A percentile compares a stretch with the other conserved stretches of the same genome.
Evolutionary conservation across 371 early-diverging fungal genomes (phyloP).

Genomic region (Rhizopus sp.): DNA sequence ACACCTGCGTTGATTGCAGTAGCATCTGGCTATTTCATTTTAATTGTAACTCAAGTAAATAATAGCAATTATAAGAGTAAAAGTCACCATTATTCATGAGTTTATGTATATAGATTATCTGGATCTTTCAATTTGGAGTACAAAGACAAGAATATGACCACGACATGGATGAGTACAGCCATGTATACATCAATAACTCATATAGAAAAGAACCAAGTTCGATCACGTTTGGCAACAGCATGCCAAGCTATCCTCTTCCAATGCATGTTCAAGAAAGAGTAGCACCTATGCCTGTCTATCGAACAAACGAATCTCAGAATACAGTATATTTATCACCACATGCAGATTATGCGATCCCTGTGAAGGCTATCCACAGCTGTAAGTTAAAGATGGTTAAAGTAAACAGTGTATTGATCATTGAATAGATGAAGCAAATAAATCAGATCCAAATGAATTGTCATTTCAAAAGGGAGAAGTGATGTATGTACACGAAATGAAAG

Average conservation of each 20-base stretch:
- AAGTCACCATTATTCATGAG: background rate
- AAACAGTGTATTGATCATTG: background rate
- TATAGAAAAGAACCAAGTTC: constrained; percentile 13
- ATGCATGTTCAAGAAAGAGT: constrained; percentile 5
- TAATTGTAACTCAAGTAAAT: constrained; percentile 34
- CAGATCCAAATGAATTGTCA: constrained; percentile 88
- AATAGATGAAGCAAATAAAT: constrained; percentile 74
- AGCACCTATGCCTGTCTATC: constrained; percentile 15
- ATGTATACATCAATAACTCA: constrained; percentile 3
- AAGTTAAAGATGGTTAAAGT: constrained; percentile 12
- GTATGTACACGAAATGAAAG: constrained; percentile 84
- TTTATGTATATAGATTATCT: constrained; percentile 24
- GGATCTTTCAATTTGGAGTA: constrained; percentile 40
- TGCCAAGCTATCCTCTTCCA: constrained; percentile 12
- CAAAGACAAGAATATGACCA: constrained; percentile 23
- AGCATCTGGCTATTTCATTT: constrained; percentile 35
- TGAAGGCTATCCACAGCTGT: constrained; percentile 46
- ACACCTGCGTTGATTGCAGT: constrained; percentile 20
- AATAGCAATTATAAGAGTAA: background rate
- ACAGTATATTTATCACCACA: constrained; percentile 38
- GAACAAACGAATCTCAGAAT: constrained; percentile 8
- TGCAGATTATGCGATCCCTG: constrained; percentile 38
- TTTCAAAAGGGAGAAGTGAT: constrained; percentile 85
- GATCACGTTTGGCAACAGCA: constrained; percentile 5
- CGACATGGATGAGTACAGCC: constrained; percentile 1